Evolutionary conservation across 371 early-diverging fungal genomes (phyloP).

Genomic region (Syncephalastrum racemosum): DNA sequence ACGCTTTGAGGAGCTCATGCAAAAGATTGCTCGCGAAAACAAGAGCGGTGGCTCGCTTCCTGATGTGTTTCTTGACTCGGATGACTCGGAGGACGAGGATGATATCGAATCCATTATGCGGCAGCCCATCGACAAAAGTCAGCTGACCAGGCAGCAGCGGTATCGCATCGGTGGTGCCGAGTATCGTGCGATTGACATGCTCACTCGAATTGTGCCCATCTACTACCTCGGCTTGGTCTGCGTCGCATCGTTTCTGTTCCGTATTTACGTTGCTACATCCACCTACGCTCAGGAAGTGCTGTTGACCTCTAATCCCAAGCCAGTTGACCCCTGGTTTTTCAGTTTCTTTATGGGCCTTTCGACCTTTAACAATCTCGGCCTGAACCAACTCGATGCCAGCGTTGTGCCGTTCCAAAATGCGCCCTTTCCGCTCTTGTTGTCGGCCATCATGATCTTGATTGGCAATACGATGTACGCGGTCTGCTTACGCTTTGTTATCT

Average conservation of each 20-base stretch:
- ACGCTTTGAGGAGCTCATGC: constrained; percentile 30
- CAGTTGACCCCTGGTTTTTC: constrained; percentile 45
- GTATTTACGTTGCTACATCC: constrained; percentile 34
- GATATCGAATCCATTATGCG: constrained; percentile 28
- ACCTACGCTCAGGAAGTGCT: constrained; percentile 32
- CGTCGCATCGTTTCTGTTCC: constrained; percentile 28
- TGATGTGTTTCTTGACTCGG: constrained; percentile 9
- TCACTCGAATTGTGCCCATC: constrained; percentile 31
- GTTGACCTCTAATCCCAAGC: constrained; percentile 29
- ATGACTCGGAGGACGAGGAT: constrained; percentile 30
- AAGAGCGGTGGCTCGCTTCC: constrained; percentile 3
- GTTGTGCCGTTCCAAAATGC: constrained; percentile 45
- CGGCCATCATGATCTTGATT: constrained; percentile 33
- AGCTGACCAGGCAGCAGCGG: constrained; percentile 42
- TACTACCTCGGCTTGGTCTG: constrained; percentile 37
- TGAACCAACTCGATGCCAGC: constrained; percentile 41
- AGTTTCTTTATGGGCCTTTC: constrained; percentile 43
- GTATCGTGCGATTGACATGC: constrained; percentile 42
- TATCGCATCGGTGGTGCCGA: constrained; percentile 49
- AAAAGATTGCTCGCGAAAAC: constrained; percentile 15
- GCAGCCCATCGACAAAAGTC: constrained; percentile 43
- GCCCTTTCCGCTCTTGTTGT: constrained; percentile 35
- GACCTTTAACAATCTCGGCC: constrained; percentile 40
- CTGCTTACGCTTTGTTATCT: constrained; percentile 41
- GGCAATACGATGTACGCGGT: constrained; percentile 52